Evolutionary conservation across 2,329 filamentous ascomycete species (phyloP), one percentile per base, ranked within the genome.

Genomic region (Aureobasidium subglaciale): DNA sequence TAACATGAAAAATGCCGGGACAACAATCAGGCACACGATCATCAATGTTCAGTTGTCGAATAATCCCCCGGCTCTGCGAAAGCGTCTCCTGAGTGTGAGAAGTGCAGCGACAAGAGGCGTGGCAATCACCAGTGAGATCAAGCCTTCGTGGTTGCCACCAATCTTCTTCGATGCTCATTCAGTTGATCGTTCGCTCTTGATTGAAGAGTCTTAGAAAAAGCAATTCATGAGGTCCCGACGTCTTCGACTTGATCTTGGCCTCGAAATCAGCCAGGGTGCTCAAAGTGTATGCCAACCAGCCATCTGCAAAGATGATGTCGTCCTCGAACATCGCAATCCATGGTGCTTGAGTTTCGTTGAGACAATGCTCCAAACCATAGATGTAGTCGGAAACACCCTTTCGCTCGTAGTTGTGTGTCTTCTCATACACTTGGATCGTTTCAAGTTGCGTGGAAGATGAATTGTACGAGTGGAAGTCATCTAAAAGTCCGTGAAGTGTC

Each of bases 241-340:
- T n/a, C n/a, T n/a, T n/a, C n/a, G n/a, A n/a, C n/a, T n/a, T n/a
- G n/a, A n/a, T n/a, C n/a, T n/a, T 30, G 41, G 9, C 9, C 27
- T 3, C n/a, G 37, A 24, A 24, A n/a, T n/a, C 13, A 5, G 32
- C 32, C 15, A 41, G 18, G 11, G 16, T 16, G 11, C 22, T 5
- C n/a, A 68, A 54, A 1, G 67, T 67, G 43, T 66, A 67, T 6
- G 63, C 55, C 32, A 70, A 48, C 69, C 70, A 71, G 15, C 68
- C 68, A n/a, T 68, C 65, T 1, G 68, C 68, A 16, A 70, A 59
- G 22, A 71, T 64, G 34, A 71, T 66, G 40, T 71, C 68, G 59
- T 71, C 70, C 57, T 71, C 70, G 55, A 71, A 67, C 5, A 71
- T 64, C 11, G 62, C 61, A 16, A 67, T 70, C 49, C 69, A 71